phyloP scores from a whole-genome alignment of 2,329 filamentous ascomycete species.

The Hymenoscyphus occultus region DNA sequence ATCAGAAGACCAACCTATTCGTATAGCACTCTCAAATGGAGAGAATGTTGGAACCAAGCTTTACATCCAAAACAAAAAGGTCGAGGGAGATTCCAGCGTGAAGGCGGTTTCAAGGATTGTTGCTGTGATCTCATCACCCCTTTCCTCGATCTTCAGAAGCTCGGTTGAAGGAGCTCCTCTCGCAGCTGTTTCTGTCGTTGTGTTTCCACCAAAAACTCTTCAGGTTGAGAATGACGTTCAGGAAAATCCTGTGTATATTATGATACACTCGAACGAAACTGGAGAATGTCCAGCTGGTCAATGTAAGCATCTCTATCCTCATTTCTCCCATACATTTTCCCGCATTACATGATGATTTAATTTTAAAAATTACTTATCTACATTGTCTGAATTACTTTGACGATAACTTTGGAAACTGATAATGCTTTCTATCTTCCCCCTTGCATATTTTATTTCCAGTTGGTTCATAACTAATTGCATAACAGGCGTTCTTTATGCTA shows the following conservation, averaged over 20 bases:
- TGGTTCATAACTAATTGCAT: conserved; percentile 28
- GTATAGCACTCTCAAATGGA: conserved; percentile 54
- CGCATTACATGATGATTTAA: conserved; percentile 75
- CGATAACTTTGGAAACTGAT: conserved; percentile 92
- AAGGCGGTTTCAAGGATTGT: conserved; percentile 58
- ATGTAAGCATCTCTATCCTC: conserved; percentile 63
- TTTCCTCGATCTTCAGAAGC: conserved; percentile 65
- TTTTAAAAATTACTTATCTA: conserved; percentile 95
- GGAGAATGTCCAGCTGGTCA: conserved; percentile 87
- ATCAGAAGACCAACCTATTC: conserved; percentile 35
- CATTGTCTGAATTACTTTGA: conserved; percentile 98
- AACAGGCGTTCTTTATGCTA: conserved; percentile 38
- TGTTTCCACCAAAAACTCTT: conserved; percentile 57
- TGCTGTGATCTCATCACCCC: conserved; percentile 63
- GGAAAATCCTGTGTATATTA: conserved; percentile 52
- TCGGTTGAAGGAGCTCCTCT: conserved; percentile 71
- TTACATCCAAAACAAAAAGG: conserved; percentile 45
- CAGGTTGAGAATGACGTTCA: conserved; percentile 37
- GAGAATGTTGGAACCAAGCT: conserved; percentile 54
- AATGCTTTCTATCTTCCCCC: conserved; percentile 38
- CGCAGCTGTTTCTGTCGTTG: conserved; percentile 70
- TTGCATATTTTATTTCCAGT: conserved; percentile 12
- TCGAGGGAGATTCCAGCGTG: conserved; percentile 13
- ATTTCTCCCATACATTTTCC: conserved; percentile 16
- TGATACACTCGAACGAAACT: conserved; percentile 83